Evolutionary conservation across 805 yeast genomes (phyloP).

Genomic region (Torulaspora delbrueckii): DNA sequence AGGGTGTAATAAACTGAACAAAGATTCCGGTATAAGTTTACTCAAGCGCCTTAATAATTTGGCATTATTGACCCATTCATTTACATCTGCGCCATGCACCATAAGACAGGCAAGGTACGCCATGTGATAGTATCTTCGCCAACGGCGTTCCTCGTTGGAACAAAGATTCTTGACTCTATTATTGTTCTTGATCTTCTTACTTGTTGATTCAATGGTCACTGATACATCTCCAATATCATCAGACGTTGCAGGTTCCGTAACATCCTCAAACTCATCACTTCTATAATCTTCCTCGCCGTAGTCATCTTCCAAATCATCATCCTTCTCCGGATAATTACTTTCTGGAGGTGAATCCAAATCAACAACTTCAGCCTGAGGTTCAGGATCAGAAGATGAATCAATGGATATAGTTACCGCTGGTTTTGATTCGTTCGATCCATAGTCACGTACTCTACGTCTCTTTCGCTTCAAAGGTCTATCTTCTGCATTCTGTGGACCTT

Average conservation of each 20-base stretch:
- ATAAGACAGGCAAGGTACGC: slow-evolving; percentile 54
- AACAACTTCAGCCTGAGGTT: slow-evolving; percentile 10
- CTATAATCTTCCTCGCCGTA: slow-evolving; percentile 25
- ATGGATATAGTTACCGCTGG: slow-evolving; percentile 2
- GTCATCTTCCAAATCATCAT: slow-evolving; percentile 6
- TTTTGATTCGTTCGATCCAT: not conserved
- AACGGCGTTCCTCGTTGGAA: slow-evolving; percentile 49
- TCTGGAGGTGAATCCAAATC: slow-evolving; percentile 9
- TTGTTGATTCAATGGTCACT: slow-evolving; percentile 23
- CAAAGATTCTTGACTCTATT: slow-evolving; percentile 36
- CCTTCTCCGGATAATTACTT: not conserved
- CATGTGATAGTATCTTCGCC: slow-evolving; percentile 54
- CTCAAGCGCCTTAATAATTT: slow-evolving; percentile 40
- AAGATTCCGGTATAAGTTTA: slow-evolving; percentile 44
- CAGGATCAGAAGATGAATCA: slow-evolving; percentile 1
- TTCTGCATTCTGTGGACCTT: slow-evolving; percentile 14
- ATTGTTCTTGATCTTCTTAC: slow-evolving; percentile 17
- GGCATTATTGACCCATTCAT: slow-evolving; percentile 64
- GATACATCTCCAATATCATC: slow-evolving; percentile 27
- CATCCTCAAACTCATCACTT: slow-evolving; percentile 26
- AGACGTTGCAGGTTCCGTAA: slow-evolving; percentile 15
- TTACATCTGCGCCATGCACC: slow-evolving; percentile 62
- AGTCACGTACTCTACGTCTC: slow-evolving; percentile 6
- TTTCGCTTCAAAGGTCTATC: slow-evolving; percentile 19
- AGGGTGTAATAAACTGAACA: slow-evolving; percentile 47